Conservation (phyloP, 768 basidiomycete species). For the Psilocybe tampanensis region DNA sequence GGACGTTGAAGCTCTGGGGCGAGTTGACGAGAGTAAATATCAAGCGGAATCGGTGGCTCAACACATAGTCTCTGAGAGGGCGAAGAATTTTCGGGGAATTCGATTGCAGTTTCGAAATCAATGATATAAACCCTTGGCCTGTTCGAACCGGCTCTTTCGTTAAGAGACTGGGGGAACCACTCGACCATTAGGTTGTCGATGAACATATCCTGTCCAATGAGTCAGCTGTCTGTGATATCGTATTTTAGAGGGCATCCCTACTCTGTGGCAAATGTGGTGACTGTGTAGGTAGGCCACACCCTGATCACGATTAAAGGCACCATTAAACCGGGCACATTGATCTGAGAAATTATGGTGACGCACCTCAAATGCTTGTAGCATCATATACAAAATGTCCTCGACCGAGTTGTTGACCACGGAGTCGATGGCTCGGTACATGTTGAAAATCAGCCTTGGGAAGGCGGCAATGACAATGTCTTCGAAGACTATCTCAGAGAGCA, state of each 20-base stretch:
- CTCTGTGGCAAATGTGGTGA: constrained; percentile 8
- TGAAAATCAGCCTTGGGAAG: not conserved
- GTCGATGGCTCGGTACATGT: not conserved
- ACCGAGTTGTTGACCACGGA: not conserved
- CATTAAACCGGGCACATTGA: not conserved
- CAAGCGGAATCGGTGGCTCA: not conserved
- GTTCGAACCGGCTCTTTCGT: not conserved
- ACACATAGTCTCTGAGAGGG: not conserved
- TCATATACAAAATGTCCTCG: constrained; percentile 10
- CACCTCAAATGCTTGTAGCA: constrained; percentile 12
- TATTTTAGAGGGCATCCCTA: not conserved
- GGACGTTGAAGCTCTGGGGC: constrained; percentile 3
- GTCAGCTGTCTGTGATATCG: not conserved
- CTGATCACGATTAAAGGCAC: not conserved
- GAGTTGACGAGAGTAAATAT: not conserved
- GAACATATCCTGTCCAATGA: constrained; percentile 8
- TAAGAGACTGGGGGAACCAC: constrained; percentile 7
- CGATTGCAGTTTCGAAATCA: constrained; percentile 16
- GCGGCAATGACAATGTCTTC: constrained; percentile 1
- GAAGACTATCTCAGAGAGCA: not conserved
- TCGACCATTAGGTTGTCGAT: constrained; percentile 8
- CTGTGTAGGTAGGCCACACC: constrained; percentile 4
- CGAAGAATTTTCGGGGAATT: constrained; percentile 3
- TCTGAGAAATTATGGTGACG: not conserved
- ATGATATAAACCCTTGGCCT: constrained; percentile 14